phyloP scores from a whole-genome alignment of 257 asterid species.

The Salvia splendens region DNA sequence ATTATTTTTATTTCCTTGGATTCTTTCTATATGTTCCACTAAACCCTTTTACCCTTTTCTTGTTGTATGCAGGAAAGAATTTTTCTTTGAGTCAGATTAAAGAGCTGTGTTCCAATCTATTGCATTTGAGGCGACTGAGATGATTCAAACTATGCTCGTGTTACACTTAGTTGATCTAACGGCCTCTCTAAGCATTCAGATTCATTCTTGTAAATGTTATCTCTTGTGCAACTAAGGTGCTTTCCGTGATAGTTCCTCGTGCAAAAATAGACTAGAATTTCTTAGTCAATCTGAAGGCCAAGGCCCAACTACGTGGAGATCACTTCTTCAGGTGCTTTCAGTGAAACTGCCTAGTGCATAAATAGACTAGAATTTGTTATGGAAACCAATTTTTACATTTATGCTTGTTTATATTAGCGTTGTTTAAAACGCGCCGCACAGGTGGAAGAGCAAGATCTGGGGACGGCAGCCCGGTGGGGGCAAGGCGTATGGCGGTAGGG shows the following conservation, averaged over 20 bases:
- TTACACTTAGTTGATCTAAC: slow-evolving; percentile 72
- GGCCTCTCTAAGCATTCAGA: slow-evolving; percentile 85
- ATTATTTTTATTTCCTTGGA: too few relatives aligned
- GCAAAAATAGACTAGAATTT: too few relatives aligned
- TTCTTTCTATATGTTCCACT: too few relatives aligned
- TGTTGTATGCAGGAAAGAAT: slow-evolving; percentile 60
- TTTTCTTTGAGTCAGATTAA: slow-evolving; percentile 31
- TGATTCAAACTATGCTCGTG: slow-evolving; percentile 67
- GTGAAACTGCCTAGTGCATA: slow-evolving; percentile 10
- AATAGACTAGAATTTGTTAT: neutral
- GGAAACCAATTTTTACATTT: slow-evolving; percentile 8
- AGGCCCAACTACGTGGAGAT: slow-evolving; percentile 45
- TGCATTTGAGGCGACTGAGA: slow-evolving; percentile 26
- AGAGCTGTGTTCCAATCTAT: too few relatives aligned
- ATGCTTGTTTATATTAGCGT: slow-evolving; percentile 41
- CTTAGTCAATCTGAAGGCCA: too few relatives aligned
- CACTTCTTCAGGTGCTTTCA: slow-evolving; percentile 64
- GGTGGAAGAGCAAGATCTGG: slow-evolving; percentile 44
- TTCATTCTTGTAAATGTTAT: slow-evolving; percentile 80
- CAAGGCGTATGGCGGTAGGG: slow-evolving; percentile 34
- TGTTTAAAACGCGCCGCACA: slow-evolving; percentile 13
- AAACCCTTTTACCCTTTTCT: too few relatives aligned
- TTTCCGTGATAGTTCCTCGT: too few relatives aligned
- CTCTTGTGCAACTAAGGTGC: slow-evolving; percentile 51
- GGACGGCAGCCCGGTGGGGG: slow-evolving; percentile 29